phyloP scores from a whole-genome alignment of 108 stramenopile species.

The Hondaea fermentalgiana region DNA sequence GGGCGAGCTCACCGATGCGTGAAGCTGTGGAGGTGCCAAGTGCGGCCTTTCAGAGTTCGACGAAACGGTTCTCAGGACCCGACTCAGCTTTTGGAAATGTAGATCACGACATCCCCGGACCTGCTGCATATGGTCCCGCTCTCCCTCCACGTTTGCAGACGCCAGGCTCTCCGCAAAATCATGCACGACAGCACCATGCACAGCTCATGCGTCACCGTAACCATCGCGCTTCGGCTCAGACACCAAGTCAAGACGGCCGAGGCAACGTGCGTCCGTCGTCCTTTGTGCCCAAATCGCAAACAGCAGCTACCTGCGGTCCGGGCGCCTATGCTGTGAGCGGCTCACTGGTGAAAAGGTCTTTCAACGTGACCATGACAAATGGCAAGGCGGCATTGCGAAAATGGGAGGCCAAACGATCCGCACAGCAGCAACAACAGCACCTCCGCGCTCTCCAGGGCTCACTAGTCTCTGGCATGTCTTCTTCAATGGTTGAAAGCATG shows the following conservation, averaged over 20 bases:
- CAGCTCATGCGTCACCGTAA: no score
- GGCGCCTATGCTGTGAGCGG: neutral
- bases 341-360: neutral
- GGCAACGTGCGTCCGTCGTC: neutral
- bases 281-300: neutral
- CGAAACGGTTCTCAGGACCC: neutral
- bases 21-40: neutral
- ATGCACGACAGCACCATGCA: neutral
- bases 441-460: neutral
- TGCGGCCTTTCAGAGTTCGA: neutral
- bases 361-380: neutral
- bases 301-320: neutral
- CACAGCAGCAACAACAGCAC: neutral
- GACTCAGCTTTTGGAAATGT: neutral
- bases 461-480: neutral
- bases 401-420: neutral
- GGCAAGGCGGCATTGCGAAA: neutral
- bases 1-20: neutral
- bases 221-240: no score
- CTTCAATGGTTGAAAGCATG: neutral
- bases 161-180: no score
- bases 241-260: neutral
- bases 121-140: neutral
- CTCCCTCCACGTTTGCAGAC: neutral
- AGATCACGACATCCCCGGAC: neutral